Percentiles rank a stretch among this genome's conserved stretches.
These are phyloP conservation scores for Bipolaris zeicola DNA, from an alignment of 2,329 filamentous ascomycete species.

Conservation along the genomic window DNA sequence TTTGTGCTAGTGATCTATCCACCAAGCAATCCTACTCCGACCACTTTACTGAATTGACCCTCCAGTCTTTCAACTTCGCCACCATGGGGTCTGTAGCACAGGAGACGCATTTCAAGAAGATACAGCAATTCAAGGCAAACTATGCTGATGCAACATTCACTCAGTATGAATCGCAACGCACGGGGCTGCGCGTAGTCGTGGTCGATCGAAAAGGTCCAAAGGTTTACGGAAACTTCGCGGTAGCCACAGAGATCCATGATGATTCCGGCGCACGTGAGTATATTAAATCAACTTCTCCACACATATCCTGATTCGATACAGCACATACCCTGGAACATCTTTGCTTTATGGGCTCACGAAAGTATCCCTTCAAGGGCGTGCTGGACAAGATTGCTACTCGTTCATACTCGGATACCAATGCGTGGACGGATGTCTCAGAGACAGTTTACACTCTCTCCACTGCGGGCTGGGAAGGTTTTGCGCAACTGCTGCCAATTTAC, in stretches of 20 bases:
- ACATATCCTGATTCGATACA: conserved; percentile 21
- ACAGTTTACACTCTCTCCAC: conserved; percentile 95
- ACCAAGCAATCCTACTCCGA: conserved; percentile 6
- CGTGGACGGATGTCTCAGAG: conserved; percentile 95
- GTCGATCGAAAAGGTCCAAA: conserved; percentile 95
- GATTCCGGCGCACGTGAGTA: conserved; percentile 79
- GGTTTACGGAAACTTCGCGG: conserved; percentile 83
- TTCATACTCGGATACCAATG: conserved; percentile 92
- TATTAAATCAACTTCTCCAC: background rate
- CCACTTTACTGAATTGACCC: background rate
- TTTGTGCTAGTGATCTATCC: conserved; percentile 9
- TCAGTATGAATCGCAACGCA: conserved; percentile 93
- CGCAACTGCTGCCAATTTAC: conserved; percentile 91
- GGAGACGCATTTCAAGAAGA: conserved; percentile 72
- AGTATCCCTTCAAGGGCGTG: conserved; percentile 91
- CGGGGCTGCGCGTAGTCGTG: conserved; percentile 92
- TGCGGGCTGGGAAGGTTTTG: conserved; percentile 95
- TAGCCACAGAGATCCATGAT: conserved; percentile 97
- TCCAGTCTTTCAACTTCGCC: conserved; percentile 14
- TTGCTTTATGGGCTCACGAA: conserved; percentile 76
- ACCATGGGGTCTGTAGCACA: conserved; percentile 43
- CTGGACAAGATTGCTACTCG: conserved; percentile 92
- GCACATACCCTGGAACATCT: conserved; percentile 60
- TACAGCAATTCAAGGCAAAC: conserved; percentile 85
- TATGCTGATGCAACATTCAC: conserved; percentile 89